phyloP scores from a whole-genome alignment of 495 filamentous ascomycete species.

The Cetradonia linearis region DNA sequence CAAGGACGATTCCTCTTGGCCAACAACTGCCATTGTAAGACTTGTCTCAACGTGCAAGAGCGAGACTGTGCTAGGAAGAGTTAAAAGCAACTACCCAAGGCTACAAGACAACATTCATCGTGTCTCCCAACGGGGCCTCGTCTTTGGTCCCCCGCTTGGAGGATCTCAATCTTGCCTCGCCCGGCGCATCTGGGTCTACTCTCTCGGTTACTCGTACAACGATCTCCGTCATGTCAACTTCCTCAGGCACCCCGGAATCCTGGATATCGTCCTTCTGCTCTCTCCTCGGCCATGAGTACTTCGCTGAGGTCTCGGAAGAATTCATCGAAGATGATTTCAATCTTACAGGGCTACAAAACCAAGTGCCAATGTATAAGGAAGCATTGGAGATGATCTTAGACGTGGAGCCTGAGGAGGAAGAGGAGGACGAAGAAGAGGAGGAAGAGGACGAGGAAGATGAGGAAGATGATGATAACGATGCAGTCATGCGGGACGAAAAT shows the following conservation, averaged over 20 bases:
- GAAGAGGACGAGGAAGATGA: constrained; percentile 64
- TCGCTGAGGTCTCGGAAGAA: constrained; percentile 95
- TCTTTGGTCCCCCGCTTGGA: constrained; percentile 22
- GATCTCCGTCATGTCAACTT: constrained; percentile 52
- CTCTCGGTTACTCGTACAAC: constrained; percentile 37
- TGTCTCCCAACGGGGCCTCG: constrained; percentile 26
- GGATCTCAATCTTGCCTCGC: constrained; percentile 22
- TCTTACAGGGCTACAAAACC: constrained; percentile 83
- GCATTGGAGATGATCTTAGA: constrained; percentile 96
- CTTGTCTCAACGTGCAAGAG: neutral
- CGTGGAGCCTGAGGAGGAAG: constrained; percentile 89
- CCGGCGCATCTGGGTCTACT: constrained; percentile 35
- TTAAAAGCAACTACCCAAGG: constrained; percentile 4
- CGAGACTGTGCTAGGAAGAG: neutral
- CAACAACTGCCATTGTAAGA: neutral
- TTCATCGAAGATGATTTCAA: constrained; percentile 99
- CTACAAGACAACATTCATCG: constrained; percentile 16
- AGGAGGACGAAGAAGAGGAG: constrained; percentile 67
- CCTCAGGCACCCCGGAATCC: constrained; percentile 77
- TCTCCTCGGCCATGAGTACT: constrained; percentile 93
- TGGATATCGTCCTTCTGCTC: constrained; percentile 98
- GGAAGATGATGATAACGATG: constrained; percentile 69
- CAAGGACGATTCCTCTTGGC: neutral
- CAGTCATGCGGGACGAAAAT: constrained; percentile 59
- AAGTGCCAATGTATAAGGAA: constrained; percentile 99